Conservation (phyloP, 495 filamentous ascomycete species). For the Penicillium daleae region DNA sequence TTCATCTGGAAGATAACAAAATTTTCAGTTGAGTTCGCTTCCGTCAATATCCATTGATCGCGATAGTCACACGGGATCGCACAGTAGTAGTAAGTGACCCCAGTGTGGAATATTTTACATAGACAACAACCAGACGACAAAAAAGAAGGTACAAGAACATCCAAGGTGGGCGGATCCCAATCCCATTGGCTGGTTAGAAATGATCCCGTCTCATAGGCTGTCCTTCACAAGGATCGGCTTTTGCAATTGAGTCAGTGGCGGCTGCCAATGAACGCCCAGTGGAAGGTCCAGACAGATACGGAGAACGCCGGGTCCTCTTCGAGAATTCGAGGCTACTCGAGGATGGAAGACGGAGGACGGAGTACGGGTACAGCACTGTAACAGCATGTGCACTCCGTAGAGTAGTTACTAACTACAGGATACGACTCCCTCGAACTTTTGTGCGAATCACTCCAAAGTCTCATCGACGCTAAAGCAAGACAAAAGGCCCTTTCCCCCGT, state of each 20-base stretch:
- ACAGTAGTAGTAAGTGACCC: too few species aligned
- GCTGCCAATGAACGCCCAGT: constrained; percentile 10
- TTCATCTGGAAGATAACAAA: neutral
- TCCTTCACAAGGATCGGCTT: neutral
- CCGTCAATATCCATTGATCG: neutral
- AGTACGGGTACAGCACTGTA: too few species aligned
- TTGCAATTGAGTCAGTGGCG: constrained; percentile 21
- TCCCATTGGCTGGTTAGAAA: neutral
- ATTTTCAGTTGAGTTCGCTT: neutral
- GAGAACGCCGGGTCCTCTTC: constrained; percentile 14
- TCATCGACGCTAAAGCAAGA: constrained; percentile 25
- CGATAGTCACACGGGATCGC: neutral
- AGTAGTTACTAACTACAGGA: too few species aligned
- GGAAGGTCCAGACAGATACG: constrained; percentile 1
- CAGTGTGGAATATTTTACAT: neutral
- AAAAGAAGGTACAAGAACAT: neutral
- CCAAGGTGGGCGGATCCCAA: neutral
- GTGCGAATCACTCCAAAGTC: neutral
- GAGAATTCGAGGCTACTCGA: neutral
- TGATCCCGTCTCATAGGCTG: constrained; percentile 9
- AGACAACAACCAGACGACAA: neutral
- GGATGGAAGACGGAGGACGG: neutral
- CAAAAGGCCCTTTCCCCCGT: constrained; percentile 5
- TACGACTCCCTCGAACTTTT: neutral
- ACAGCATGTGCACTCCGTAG: too few species aligned